These are phyloP conservation scores for Clonostachys rosea DNA, from an alignment of 2,329 filamentous ascomycete species.

Conservation along the genomic window DNA sequence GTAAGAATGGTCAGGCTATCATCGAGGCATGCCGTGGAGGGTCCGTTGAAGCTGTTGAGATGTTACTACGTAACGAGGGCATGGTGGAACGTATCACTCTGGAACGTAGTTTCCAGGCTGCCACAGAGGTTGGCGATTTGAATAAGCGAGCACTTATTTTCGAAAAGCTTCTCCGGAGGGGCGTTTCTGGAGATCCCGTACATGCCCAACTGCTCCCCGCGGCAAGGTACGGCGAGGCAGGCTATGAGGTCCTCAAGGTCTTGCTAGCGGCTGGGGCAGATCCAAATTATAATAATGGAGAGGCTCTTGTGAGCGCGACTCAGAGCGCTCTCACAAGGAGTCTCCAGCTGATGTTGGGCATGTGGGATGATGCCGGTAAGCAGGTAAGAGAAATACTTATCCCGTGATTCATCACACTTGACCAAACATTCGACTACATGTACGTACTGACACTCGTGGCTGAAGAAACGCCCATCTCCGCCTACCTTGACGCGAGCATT, in stretches of 20 bases:
- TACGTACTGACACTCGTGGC: background rate
- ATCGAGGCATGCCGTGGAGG: slow-evolving; percentile 49
- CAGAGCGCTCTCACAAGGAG: slow-evolving; percentile 44
- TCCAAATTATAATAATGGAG: slow-evolving; percentile 48
- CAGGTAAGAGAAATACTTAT: slow-evolving; percentile 24
- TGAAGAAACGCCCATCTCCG: slow-evolving; percentile 38
- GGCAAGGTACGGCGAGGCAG: slow-evolving; percentile 43
- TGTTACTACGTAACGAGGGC: slow-evolving; percentile 38
- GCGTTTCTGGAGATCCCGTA: slow-evolving; percentile 44
- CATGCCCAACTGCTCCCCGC: slow-evolving; percentile 49
- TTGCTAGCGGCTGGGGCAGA: slow-evolving; percentile 48
- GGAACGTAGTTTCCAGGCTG: slow-evolving; percentile 48
- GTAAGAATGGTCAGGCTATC: slow-evolving; percentile 47
- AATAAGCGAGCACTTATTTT: slow-evolving; percentile 44
- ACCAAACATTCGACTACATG: slow-evolving; percentile 3
- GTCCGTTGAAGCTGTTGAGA: slow-evolving; percentile 39
- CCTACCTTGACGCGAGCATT: slow-evolving; percentile 43
- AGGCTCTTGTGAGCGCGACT: slow-evolving; percentile 49
- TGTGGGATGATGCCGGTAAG: slow-evolving; percentile 30
- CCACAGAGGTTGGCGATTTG: slow-evolving; percentile 46
- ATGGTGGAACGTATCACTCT: slow-evolving; percentile 34
- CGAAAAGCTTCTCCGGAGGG: slow-evolving; percentile 41
- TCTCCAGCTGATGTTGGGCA: slow-evolving; percentile 45
- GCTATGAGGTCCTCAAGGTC: slow-evolving; percentile 40
- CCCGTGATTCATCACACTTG: too few relatives aligned